phyloP scores from a whole-genome alignment of 2,329 filamentous ascomycete genomes.

The Colletotrichum simmondsii region DNA sequence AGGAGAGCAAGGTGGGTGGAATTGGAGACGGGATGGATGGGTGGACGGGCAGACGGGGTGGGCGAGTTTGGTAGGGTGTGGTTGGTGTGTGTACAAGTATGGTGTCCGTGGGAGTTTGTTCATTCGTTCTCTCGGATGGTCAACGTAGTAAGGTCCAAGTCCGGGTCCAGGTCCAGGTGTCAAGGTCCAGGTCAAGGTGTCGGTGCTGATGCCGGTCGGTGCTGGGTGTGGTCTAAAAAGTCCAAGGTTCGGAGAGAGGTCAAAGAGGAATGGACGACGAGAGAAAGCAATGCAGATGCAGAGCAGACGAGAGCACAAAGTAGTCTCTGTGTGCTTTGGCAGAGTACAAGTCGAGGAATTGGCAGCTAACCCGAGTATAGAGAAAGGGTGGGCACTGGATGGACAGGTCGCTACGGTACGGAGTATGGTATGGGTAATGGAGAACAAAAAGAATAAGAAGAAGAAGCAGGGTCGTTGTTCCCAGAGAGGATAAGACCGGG shows the following conservation, averaged over 20 bases:
- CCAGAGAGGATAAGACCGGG: conserved; percentile 5
- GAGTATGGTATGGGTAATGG: background rate
- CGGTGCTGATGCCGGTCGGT: conserved; percentile 2
- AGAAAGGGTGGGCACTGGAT: background rate
- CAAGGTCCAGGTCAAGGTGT: background rate
- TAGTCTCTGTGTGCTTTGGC: background rate
- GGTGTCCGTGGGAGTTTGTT: conserved; percentile 1
- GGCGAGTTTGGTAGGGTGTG: background rate
- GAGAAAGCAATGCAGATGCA: background rate
- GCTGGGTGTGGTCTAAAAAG: background rate
- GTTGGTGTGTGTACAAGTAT: background rate
- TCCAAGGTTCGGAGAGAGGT: background rate
- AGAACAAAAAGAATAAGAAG: background rate
- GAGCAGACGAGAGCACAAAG: background rate
- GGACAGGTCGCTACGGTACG: too few relatives aligned
- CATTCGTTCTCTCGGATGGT: conserved; percentile 12
- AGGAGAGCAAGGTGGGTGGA: conserved; percentile 6
- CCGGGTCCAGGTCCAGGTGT: conserved; percentile 11
- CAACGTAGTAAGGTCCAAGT: conserved; percentile 4
- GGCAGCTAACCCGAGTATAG: background rate
- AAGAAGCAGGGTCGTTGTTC: conserved; percentile 4
- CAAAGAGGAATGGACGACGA: background rate
- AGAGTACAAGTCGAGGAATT: background rate
- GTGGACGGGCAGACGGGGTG: conserved; percentile 1
- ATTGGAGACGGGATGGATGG: conserved; percentile 18